Evolutionary conservation across 108 stramenopile genomes (phyloP).

Genomic region (Cyclostephanos tholiformis): DNA sequence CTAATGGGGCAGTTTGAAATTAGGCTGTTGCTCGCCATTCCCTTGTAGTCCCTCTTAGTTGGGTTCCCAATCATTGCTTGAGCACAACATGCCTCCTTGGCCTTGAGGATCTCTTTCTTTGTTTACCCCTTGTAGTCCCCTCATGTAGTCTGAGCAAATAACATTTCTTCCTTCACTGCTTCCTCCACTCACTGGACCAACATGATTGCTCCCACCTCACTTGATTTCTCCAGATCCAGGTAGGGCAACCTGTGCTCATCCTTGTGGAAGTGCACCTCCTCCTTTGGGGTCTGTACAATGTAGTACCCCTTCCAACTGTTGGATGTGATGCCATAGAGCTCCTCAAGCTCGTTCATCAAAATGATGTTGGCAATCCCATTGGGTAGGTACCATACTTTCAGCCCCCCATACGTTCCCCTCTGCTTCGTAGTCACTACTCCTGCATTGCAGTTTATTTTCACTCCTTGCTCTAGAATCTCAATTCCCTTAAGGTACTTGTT

Average conservation of each 20-base stretch:
- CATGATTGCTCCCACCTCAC: slow-evolving; percentile 2
- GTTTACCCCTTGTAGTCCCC: too few relatives aligned
- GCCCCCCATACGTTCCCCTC: too few relatives aligned
- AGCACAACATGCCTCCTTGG: too few relatives aligned
- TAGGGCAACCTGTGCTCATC: background rate
- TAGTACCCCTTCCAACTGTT: slow-evolving; percentile 4
- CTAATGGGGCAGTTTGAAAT: slow-evolving; percentile 15
- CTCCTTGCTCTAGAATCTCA: too few relatives aligned
- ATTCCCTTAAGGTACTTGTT: background rate
- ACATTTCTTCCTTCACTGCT: too few relatives aligned
- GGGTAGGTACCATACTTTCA: too few relatives aligned
- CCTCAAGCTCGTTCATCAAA: too few relatives aligned
- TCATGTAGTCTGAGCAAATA: too few relatives aligned
- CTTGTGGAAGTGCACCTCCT: background rate
- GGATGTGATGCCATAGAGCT: slow-evolving; percentile 15
- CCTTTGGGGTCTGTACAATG: slow-evolving; percentile 18
- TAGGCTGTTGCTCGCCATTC: background rate
- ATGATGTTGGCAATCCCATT: too few relatives aligned
- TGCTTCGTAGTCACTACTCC: too few relatives aligned
- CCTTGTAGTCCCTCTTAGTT: background rate
- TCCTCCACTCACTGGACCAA: slow-evolving; percentile 1
- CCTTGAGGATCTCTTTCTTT: too few relatives aligned
- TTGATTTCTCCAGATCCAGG: background rate
- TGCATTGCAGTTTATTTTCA: too few relatives aligned
- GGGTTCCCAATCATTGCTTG: background rate